These are phyloP conservation scores for Daldinia decipiens DNA, from an alignment of 495 filamentous ascomycete species.

Conservation along the genomic window DNA sequence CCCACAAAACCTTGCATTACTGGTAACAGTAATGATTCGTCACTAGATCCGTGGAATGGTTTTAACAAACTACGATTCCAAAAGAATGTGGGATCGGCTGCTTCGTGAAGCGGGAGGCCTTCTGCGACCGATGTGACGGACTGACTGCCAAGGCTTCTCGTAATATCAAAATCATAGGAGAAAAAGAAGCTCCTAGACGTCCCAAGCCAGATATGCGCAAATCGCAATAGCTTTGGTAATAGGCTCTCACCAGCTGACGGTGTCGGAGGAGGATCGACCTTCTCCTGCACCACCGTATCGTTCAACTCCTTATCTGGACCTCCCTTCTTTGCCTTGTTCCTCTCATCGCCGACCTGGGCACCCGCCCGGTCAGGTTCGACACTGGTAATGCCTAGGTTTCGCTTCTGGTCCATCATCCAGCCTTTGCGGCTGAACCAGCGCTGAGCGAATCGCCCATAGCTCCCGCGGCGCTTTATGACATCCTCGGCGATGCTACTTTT, in stretches of 20 bases:
- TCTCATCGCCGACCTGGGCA: constrained; percentile 13
- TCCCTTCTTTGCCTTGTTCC: constrained; percentile 18
- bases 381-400: constrained; percentile 66
- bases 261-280: constrained; percentile 37
- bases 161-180: constrained; percentile 91
- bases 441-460: constrained; percentile 87
- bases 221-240: constrained; percentile 84
- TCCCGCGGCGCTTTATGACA: constrained; percentile 78
- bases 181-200: constrained; percentile 88
- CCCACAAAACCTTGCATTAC: constrained; percentile 96
- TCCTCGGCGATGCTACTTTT: constrained; percentile 78
- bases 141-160: constrained; percentile 67
- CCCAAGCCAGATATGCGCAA: constrained; percentile 80
- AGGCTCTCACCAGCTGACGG: constrained; percentile 58
- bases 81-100: constrained; percentile 85
- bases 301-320: constrained; percentile 42
- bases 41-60: constrained; percentile 75
- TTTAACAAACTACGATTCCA: constrained; percentile 85
- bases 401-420: constrained; percentile 70
- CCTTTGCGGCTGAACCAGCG: constrained; percentile 88
- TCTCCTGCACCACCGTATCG: constrained; percentile 49
- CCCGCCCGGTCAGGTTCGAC: constrained; percentile 23
- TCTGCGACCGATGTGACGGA: constrained; percentile 49
- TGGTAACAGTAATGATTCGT: constrained; percentile 76
- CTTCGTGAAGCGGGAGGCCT: constrained; percentile 70